Base-by-base conservation (phyloP, 345 rosid species). In the Trapa bicornis region DNA sequence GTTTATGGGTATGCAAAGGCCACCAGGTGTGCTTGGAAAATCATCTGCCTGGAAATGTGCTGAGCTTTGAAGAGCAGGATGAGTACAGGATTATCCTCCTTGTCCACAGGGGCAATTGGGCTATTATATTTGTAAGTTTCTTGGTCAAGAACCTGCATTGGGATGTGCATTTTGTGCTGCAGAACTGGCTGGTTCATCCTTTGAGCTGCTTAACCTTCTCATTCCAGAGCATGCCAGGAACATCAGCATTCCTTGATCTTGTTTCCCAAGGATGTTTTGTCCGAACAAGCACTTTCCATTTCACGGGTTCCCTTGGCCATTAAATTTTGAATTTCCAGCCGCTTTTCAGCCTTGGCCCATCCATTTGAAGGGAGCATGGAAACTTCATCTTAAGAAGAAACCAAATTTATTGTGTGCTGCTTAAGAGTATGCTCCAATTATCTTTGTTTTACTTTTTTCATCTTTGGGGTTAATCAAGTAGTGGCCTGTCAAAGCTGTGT, bases 1-100 rank as follows among this genome's bases (percentile, higher is more conserved):
- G 91, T 78, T 94, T 91, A 22, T 68, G 99, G 99, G 38, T 91
- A 96, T 71, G 99, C 99, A 69, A 94, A 94, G 90, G 29, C 29
- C 29, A 22, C 29, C 29, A 22, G 29, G 29, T 22, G 29, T 22
- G 29, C 29, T 22, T 22, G 29, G 29, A 22, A 22, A 22, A 22
- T 22, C 29, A 22, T 22, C 29, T 22, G 29, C 29, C 29, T 22
- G 29, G 29, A 22, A 22, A 22, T 22, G 29, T 22, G 29, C 29
- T 22, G 29, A 22, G 29, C 29, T 22, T 22, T 22, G 29, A 94
- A 81, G 86, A 50, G 56, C 22, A 50, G 17, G 4, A 50, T 1
- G 6, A 15, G 22, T 14, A 50, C n/a, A 14, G 4, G 3, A 50
- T 16, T 50, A 16, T 22, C 29, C 29, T 22, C 29, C 29, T 22